These are phyloP conservation scores for Vigna mungo DNA, from an alignment of 306 rosid species.

Conservation along the genomic window DNA sequence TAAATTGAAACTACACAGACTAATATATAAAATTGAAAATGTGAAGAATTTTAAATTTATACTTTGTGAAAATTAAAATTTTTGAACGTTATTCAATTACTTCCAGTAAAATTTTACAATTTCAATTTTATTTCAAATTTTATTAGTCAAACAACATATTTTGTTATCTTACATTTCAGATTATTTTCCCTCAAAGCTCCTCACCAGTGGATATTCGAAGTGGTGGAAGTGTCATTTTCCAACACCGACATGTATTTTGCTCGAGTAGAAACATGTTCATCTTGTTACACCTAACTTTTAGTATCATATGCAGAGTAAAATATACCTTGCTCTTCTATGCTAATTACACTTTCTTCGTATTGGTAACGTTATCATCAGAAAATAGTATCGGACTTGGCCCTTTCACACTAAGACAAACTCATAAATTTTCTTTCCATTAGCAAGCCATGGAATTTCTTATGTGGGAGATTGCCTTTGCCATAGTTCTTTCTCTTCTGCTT, in stretches of 20 bases:
- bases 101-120: too few species aligned
- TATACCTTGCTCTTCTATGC: constrained; percentile 65
- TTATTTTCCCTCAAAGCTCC: not conserved
- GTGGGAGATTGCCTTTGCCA: constrained; percentile 50
- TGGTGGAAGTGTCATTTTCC: constrained; percentile 52
- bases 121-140: too few species aligned
- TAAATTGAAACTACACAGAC: too few species aligned
- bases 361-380: constrained; percentile 34
- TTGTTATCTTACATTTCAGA: too few species aligned
- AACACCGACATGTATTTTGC: constrained; percentile 37
- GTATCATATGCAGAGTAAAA: constrained; percentile 39
- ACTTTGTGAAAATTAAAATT: too few species aligned
- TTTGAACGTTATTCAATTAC: too few species aligned
- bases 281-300: constrained; percentile 53
- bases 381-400: not conserved
- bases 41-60: too few species aligned
- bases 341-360: constrained; percentile 44
- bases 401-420: not conserved
- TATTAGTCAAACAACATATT: too few species aligned
- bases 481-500: constrained; percentile 55
- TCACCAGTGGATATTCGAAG: not conserved
- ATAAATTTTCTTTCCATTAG: not conserved
- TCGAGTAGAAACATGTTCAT: not conserved
- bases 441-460: constrained; percentile 62
- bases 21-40: too few species aligned